Base-by-base conservation (phyloP, 2,329 filamentous ascomycete species). In the Penicillium sp. region DNA sequence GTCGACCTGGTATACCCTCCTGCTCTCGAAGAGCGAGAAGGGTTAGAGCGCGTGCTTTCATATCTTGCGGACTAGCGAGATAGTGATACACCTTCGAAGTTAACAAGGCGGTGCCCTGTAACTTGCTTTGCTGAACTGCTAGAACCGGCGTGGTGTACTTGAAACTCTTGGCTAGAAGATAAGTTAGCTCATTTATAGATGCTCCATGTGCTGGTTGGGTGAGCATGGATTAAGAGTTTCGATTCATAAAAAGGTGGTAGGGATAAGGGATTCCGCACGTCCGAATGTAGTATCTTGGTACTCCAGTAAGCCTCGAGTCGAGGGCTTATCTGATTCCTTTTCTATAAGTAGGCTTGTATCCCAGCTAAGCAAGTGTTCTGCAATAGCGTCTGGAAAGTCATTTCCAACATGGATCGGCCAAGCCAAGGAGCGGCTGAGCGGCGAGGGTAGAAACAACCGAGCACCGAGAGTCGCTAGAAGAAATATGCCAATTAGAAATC, bases 201-300 rank as follows among this genome's bases (percentile, higher is more conserved):
- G 19, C n/a, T 35, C 12, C 8, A 21, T 27, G 27, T 38, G 19
- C 19, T 38, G 15, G 17, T 38, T 49, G 8, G 29, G 21, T 36
- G 10, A 12, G 21, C 13, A 19, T 15, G 13, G 7, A 36, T 21
- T 12, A 6, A 15, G 15, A 27, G 33, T 50, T 29, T 27, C 63
- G 61, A 31, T 29, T 31, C 13, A 41, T 31, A 17, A 7, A 21
- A 17, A 41, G 4, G 25, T 29, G 12, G 15, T n/a, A 4, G 31
- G 15, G 10, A 41, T 25, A 31, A 56, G 19, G 62, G 36, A 4
- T 17, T 31, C 4, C 67, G 42, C 51, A 72, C 70, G 63, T 53
- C 65, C 70, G 50, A 70, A 72, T 19, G 66, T 68, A 9, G 61
- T 66, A 60, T 74, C 68, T 50, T 61, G 53, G 42, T 71, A 71